These are phyloP conservation scores for Leptographium procerum DNA, from an alignment of 2,329 filamentous ascomycete genomes.

Conservation along the genomic window DNA sequence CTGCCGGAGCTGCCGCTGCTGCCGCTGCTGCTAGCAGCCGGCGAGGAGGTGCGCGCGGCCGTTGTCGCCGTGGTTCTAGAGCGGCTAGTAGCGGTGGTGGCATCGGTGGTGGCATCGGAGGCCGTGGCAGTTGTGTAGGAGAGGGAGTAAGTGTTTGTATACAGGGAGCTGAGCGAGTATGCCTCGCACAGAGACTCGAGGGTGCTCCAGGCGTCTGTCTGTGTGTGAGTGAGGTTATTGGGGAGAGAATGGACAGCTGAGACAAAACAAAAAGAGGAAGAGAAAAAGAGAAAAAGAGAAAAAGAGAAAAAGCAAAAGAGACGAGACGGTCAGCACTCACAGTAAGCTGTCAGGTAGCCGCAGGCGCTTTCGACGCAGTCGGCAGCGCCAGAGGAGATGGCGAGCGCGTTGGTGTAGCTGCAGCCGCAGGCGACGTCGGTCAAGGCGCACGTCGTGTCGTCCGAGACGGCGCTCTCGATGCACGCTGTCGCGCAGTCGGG, in stretches of 20 bases:
- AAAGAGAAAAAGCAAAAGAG: too few relatives aligned
- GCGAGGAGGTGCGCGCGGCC: not conserved
- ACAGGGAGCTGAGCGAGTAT: not conserved
- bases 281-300: too few relatives aligned
- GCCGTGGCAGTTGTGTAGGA: too few relatives aligned
- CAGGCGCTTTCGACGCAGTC: constrained; percentile 5
- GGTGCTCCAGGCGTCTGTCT: not conserved
- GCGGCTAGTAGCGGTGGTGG: not conserved
- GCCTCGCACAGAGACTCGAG: not conserved
- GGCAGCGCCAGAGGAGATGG: constrained; percentile 2
- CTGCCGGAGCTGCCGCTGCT: not conserved
- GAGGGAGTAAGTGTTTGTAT: too few relatives aligned
- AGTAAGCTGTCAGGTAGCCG: constrained; percentile 3
- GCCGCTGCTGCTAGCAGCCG: not conserved
- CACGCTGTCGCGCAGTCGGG: constrained; percentile 7
- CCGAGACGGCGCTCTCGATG: constrained; percentile 6
- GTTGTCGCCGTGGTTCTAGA: not conserved
- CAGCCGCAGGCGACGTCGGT: constrained; percentile 9
- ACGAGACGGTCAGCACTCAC: too few relatives aligned
- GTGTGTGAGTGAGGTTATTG: too few relatives aligned
- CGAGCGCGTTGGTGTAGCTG: constrained; percentile 1
- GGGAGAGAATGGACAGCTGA: too few relatives aligned
- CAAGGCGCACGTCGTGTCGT: constrained; percentile 7
- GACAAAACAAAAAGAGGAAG: too few relatives aligned
- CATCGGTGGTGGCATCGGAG: not conserved